Base-by-base conservation (phyloP, 108 stramenopile species). In the Fragilaria radians region DNA sequence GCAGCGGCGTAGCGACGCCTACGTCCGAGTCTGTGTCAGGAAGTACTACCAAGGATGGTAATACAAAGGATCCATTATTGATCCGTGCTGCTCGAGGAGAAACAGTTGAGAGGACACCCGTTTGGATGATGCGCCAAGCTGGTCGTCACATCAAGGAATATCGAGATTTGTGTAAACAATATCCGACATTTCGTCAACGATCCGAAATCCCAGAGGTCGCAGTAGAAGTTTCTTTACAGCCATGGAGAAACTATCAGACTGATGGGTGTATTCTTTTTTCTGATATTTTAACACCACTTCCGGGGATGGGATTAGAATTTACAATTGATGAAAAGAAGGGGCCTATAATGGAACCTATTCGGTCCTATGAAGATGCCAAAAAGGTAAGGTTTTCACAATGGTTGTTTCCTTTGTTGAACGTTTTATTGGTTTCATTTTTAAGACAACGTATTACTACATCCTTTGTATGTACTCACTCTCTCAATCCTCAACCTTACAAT, bases 121-220 rank as follows among this genome's bases (percentile, higher is more conserved):
- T 99, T 22, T 99, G 99, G 99, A 96, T 97, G 86, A 98, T 98
- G 96, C 83, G 99, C 62, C 99, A 99, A 64, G 99, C 97, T 26
- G 99, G 99, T 36, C 80, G 98, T 50, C 97, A 99, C 74, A 97
- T 99, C 64, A 63, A 76, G 32, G 96, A 93, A 63, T 99, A 97
- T 60, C 85, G 99, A 32, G 96, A 97, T 52, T 78, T 96, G 31
- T 95, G 94, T 62, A 95, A 97, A 48, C 91, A 92, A 60, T 94
- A 91, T 51, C 91, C 96, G 2, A 94, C 93, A 28, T 99, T 99
- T 67, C 82, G 96, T 30, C 74, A 95, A 59, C 82, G 97, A 17
- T 87, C 81, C 26, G 96, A 98, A 67, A 96, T 95, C 45, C 97
- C 99, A 1, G 94, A 97, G 34, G 93, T 99, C 29, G 99, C 99